phyloP scores from a whole-genome alignment of 768 basidiomycete genomes.

The Cubamyces sp. region DNA sequence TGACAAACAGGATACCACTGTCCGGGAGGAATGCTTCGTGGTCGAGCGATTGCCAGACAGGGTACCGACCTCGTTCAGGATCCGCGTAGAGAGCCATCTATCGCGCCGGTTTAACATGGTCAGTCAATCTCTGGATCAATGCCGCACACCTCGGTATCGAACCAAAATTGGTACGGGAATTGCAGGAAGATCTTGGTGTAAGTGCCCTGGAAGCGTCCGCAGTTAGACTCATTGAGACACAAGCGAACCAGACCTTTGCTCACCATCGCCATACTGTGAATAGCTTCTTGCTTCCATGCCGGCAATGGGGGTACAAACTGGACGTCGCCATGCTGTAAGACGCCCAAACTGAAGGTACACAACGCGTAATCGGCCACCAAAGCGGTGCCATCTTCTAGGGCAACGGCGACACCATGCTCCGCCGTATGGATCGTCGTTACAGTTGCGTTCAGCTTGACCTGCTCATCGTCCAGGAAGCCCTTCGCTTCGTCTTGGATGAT shows the following conservation, averaged over 20 bases:
- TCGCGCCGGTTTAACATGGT: not conserved
- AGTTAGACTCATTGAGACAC: constrained; percentile 21
- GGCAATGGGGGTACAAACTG: constrained; percentile 57
- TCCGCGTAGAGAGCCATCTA: constrained; percentile 66
- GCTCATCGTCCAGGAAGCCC: constrained; percentile 52
- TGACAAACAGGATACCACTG: constrained; percentile 59
- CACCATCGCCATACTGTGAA: constrained; percentile 65
- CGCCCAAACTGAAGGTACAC: constrained; percentile 72
- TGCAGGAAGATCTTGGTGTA: constrained; percentile 73
- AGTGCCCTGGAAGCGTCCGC: constrained; percentile 62
- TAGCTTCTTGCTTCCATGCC: constrained; percentile 62
- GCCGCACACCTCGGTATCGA: constrained; percentile 43
- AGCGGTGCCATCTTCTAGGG: constrained; percentile 45
- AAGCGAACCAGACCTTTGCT: not conserved
- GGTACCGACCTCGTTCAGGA: constrained; percentile 61
- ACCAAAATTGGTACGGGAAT: constrained; percentile 66
- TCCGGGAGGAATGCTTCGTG: constrained; percentile 59
- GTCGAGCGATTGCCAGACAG: constrained; percentile 72
- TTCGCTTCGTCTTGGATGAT: constrained; percentile 60
- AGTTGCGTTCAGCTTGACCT: constrained; percentile 53
- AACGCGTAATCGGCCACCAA: constrained; percentile 61
- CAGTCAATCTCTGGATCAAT: too few relatives aligned
- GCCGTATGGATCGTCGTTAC: constrained; percentile 53
- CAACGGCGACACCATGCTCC: constrained; percentile 49
- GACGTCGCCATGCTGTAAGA: constrained; percentile 67